Evolutionary conservation across 2,329 filamentous ascomycete genomes (phyloP).

Genomic region (Monosporascus sp.): DNA sequence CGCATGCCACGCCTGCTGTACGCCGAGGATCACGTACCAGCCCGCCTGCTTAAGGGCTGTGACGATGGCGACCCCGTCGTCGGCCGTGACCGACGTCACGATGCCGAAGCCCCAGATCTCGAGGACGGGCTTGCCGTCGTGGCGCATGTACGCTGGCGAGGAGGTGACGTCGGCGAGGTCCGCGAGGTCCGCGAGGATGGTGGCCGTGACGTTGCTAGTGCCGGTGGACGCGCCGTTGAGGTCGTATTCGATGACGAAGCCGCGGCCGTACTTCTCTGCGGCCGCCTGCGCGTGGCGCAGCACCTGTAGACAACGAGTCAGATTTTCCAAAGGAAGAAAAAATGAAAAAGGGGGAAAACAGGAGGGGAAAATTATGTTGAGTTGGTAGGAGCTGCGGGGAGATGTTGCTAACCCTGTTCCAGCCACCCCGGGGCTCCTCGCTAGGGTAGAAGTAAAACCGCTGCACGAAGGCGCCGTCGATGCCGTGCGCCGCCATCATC

Average conservation of each 20-base stretch:
- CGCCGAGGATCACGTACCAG: conserved; percentile 21
- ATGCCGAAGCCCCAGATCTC: conserved; percentile 23
- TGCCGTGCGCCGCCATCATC: conserved; percentile 17
- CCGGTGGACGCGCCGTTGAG: conserved; percentile 15
- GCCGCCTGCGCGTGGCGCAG: conserved; percentile 14
- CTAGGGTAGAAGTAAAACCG: conserved; percentile 20
- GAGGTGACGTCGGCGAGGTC: conserved; percentile 14
- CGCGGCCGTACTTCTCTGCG: conserved; percentile 21
- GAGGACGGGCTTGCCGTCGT: conserved; percentile 21
- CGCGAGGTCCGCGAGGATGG: conserved; percentile 17
- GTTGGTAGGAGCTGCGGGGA: neutral
- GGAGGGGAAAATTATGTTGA: neutral
- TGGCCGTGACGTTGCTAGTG: conserved; percentile 15
- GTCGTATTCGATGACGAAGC: conserved; percentile 22
- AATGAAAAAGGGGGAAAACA: neutral
- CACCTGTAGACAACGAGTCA: conserved; percentile 6
- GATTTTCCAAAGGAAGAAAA: neutral
- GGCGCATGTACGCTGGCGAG: conserved; percentile 21
- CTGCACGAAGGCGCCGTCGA: conserved; percentile 21
- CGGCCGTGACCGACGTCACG: conserved; percentile 13
- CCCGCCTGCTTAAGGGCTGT: conserved; percentile 19
- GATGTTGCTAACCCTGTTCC: conserved; percentile 12
- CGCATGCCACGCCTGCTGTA: conserved; percentile 23
- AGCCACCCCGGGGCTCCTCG: conserved; percentile 16
- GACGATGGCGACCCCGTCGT: conserved; percentile 19